These are phyloP conservation scores for Cryptosporidium parvum DNA, from an alignment of 169 alveolate genomes.

Conservation along the genomic window DNA sequence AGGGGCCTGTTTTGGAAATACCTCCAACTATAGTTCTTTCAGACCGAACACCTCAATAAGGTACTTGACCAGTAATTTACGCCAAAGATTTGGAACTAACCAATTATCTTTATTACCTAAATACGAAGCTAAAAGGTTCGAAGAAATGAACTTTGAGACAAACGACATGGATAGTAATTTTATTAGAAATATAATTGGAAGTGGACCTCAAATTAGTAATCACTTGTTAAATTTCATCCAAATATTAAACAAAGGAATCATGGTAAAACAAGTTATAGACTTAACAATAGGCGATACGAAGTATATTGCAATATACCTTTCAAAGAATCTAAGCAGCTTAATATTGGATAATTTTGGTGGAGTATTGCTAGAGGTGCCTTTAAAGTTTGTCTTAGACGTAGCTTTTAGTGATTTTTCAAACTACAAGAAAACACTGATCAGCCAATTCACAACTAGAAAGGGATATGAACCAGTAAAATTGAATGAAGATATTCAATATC, in stretches of 20 bases:
- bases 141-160: not conserved
- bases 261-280: slow-evolving; percentile 55
- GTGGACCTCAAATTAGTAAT: not conserved
- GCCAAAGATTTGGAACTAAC: slow-evolving; percentile 34
- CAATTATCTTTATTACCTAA: slow-evolving; percentile 51
- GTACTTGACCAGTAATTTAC: slow-evolving; percentile 34
- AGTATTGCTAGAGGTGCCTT: slow-evolving; percentile 44
- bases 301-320: slow-evolving; percentile 54
- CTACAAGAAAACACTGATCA: not conserved
- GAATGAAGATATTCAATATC: slow-evolving; percentile 8
- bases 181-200: not conserved
- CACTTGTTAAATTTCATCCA: not conserved
- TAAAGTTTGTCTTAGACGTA: slow-evolving; percentile 34
- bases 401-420: slow-evolving; percentile 9
- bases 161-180: not conserved
- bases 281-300: slow-evolving; percentile 23
- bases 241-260: slow-evolving; percentile 25
- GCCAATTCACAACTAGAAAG: not conserved
- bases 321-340: slow-evolving; percentile 22
- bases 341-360: slow-evolving; percentile 69
- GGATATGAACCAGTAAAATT: slow-evolving; percentile 64
- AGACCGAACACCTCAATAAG: slow-evolving; percentile 61
- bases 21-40: not conserved
- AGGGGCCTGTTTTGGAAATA: not conserved
- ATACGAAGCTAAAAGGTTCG: not conserved